A percentile compares a stretch with the other conserved stretches of the same genome.
Conservation (phyloP, 352 stramenopile species). For the Globisporangium polare region DNA sequence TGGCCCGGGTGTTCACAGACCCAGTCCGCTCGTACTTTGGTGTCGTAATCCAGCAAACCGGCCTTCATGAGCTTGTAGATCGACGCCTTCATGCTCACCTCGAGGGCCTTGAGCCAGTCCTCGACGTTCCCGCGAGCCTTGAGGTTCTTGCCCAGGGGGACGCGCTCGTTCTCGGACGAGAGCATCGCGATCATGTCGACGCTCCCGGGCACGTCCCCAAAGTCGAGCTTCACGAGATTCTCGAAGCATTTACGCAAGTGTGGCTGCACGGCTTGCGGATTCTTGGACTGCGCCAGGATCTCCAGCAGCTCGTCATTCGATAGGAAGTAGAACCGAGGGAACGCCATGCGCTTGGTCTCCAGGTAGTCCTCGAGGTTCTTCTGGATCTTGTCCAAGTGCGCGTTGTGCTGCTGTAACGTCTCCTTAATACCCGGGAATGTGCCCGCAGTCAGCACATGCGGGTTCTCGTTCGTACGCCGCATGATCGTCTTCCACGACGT, state of each 20-base stretch:
- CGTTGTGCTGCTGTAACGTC: conserved; percentile 80
- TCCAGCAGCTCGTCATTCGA: conserved; percentile 95
- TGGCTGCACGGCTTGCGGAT: conserved; percentile 92
- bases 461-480: conserved; percentile 82
- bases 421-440: conserved; percentile 81
- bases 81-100: conserved; percentile 89
- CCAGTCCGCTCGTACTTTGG: conserved; percentile 76
- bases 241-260: conserved; percentile 96
- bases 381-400: conserved; percentile 88
- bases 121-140: conserved; percentile 89
- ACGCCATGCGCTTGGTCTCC: conserved; percentile 91
- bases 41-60: conserved; percentile 90
- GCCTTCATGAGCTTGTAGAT: conserved; percentile 93
- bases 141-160: conserved; percentile 89
- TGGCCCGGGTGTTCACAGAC: conserved; percentile 89
- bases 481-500: conserved; percentile 91
- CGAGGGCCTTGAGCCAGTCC: conserved; percentile 85
- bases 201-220: conserved; percentile 68
- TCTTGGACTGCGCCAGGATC: conserved; percentile 93
- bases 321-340: conserved; percentile 94
- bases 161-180: conserved; percentile 85
- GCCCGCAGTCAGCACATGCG: conserved; percentile 79
- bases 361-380: conserved; percentile 92
- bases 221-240: conserved; percentile 78
- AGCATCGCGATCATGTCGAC: conserved; percentile 95